phyloP scores from a whole-genome alignment of 2,329 filamentous ascomycete species.

The Trichoderma oligosporum region DNA sequence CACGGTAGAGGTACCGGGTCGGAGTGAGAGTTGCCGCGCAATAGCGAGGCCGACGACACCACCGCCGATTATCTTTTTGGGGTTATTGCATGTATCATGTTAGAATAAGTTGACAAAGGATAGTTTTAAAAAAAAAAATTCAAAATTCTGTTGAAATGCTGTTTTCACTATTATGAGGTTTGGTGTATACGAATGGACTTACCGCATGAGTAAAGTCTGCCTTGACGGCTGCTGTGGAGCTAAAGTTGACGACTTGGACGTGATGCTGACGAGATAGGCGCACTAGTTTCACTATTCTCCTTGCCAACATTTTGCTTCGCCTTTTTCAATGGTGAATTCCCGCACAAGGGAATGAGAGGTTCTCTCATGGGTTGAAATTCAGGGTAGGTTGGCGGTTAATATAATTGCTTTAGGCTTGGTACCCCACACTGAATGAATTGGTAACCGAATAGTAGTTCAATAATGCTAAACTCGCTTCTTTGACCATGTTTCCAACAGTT shows the following conservation, averaged over 20 bases:
- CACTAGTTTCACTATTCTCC: background rate
- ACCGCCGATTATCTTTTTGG: slow-evolving; percentile 55
- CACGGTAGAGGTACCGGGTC: slow-evolving; percentile 61
- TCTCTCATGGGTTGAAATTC: background rate
- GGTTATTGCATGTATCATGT: background rate
- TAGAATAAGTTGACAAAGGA: background rate
- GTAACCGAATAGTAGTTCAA: too few species aligned
- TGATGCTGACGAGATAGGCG: background rate
- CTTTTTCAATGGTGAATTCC: background rate
- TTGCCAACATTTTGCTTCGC: slow-evolving; percentile 16
- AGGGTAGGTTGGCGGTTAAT: slow-evolving; percentile 7
- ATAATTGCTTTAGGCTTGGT: too few species aligned
- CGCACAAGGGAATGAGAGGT: background rate
- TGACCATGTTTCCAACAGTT: too few species aligned
- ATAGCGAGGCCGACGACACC: slow-evolving; percentile 76
- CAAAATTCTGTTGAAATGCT: too few species aligned
- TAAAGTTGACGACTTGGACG: slow-evolving; percentile 32
- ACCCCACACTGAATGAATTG: too few species aligned
- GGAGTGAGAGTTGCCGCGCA: slow-evolving; percentile 66
- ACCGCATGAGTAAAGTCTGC: slow-evolving; percentile 48
- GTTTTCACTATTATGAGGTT: too few species aligned
- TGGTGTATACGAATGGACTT: too few species aligned
- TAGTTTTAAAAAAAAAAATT: too few species aligned
- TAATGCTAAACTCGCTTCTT: too few species aligned
- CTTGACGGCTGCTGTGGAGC: slow-evolving; percentile 30